These are phyloP conservation scores for Corymbia calophylla DNA, from an alignment of 441 rosid species.

Conservation along the genomic window DNA sequence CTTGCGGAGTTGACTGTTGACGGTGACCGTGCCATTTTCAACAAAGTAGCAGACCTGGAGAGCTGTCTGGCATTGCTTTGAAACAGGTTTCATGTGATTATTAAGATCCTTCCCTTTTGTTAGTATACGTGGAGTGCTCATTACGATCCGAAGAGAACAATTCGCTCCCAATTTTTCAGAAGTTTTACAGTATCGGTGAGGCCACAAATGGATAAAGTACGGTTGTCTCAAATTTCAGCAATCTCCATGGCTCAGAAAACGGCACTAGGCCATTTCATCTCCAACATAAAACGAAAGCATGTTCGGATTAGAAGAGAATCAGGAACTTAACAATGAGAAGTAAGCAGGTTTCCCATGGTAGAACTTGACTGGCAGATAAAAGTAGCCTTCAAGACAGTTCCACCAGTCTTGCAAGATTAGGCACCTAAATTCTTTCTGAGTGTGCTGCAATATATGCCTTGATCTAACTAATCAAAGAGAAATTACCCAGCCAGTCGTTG, in stretches of 20 bases:
- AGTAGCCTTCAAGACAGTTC: too few relatives aligned
- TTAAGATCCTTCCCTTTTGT: not conserved
- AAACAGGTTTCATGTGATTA: not conserved
- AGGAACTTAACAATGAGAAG: too few relatives aligned
- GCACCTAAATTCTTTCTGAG: too few relatives aligned
- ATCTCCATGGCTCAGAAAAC: not conserved
- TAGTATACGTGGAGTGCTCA: too few relatives aligned
- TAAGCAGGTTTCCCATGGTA: too few relatives aligned
- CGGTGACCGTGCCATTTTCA: not conserved
- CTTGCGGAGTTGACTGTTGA: too few relatives aligned
- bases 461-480: too few relatives aligned
- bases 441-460: too few relatives aligned
- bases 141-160: not conserved
- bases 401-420: too few relatives aligned
- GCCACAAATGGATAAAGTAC: not conserved
- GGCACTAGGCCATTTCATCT: not conserved
- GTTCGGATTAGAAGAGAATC: too few relatives aligned
- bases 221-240: not conserved
- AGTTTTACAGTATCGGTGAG: fast-evolving
- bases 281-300: not conserved
- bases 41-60: not conserved
- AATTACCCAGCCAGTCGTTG: too few relatives aligned
- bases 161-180: not conserved
- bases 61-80: not conserved
- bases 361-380: too few relatives aligned